phyloP scores from a whole-genome alignment of 1,284 basidiomycete species.

The Fomitopsis betulina region DNA sequence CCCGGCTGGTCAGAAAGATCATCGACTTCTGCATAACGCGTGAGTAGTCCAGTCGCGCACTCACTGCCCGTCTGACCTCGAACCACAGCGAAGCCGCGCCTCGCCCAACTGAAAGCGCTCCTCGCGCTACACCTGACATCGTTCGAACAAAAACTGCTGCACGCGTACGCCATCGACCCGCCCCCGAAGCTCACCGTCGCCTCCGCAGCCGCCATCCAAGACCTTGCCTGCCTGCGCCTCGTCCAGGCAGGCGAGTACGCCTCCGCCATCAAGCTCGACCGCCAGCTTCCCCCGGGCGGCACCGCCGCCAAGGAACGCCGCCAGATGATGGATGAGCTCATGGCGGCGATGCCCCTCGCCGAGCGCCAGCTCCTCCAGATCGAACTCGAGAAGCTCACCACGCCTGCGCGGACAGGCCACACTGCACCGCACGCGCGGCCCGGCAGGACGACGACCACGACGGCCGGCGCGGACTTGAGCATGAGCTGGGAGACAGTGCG shows the following conservation, averaged over 20 bases:
- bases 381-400: conserved; percentile 36
- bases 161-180: conserved; percentile 53
- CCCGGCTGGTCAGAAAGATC: conserved; percentile 54
- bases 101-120: conserved; percentile 51
- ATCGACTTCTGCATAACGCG: conserved; percentile 65
- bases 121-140: conserved; percentile 58
- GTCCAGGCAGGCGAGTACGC: conserved; percentile 72
- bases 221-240: conserved; percentile 77
- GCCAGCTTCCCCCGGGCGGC: conserved; percentile 41
- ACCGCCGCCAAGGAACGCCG: conserved; percentile 43
- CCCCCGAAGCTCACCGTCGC: conserved; percentile 41
- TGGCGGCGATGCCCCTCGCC: conserved; percentile 52
- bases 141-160: conserved; percentile 57
- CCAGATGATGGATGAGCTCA: conserved; percentile 66
- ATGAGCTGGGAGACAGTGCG: conserved; percentile 52
- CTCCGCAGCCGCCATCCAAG: conserved; percentile 63
- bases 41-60: conserved; percentile 36
- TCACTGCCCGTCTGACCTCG: neutral
- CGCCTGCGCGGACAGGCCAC: neutral
- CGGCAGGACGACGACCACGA: neutral
- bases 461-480: conserved; percentile 27
- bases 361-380: conserved; percentile 52
- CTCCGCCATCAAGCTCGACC: conserved; percentile 73
- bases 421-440: neutral
- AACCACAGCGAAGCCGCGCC: conserved; percentile 53